Evolutionary conservation across 106 monocot genomes (phyloP).

Genomic region (Vanilla planifolia): DNA sequence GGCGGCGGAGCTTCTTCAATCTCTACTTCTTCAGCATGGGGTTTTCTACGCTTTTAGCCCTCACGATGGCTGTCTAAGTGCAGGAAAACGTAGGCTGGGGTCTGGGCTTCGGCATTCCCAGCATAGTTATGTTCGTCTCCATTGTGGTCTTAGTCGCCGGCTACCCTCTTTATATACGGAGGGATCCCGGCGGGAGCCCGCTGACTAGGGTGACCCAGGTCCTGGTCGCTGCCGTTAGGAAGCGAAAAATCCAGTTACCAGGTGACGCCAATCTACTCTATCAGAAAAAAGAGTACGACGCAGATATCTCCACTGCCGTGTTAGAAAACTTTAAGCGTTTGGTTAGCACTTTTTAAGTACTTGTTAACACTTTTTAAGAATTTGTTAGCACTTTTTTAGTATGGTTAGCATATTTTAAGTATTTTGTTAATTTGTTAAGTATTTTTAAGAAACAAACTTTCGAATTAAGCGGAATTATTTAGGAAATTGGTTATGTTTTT

Average conservation of each 20-base stretch:
- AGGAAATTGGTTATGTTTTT: no score
- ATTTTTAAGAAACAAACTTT: no score
- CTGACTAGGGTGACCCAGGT: slow-evolving; percentile 34
- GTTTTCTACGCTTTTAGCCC: slow-evolving; percentile 31
- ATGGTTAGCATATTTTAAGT: no score
- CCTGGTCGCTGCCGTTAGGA: slow-evolving; percentile 41
- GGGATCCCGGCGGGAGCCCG: slow-evolving; percentile 41
- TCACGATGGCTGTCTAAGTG: slow-evolving; percentile 60
- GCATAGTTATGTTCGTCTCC: slow-evolving; percentile 46
- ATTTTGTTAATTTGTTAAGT: no score
- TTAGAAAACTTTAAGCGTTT: no score
- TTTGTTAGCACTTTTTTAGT: no score
- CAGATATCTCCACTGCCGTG: slow-evolving; percentile 35
- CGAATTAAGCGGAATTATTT: no score
- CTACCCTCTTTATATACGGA: slow-evolving; percentile 42
- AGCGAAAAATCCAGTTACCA: slow-evolving; percentile 23
- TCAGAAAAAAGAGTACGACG: slow-evolving; percentile 51
- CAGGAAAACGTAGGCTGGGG: slow-evolving; percentile 86
- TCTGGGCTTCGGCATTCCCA: slow-evolving; percentile 58
- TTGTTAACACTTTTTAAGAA: no score
- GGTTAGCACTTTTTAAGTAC: no score
- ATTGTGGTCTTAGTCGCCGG: slow-evolving; percentile 50
- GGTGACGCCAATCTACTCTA: slow-evolving; percentile 24
- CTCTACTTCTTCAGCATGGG: slow-evolving; percentile 64
- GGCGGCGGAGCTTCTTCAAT: slow-evolving; percentile 65